Conservation (phyloP, 768 basidiomycete genomes). For the Tylopilus sp. region DNA sequence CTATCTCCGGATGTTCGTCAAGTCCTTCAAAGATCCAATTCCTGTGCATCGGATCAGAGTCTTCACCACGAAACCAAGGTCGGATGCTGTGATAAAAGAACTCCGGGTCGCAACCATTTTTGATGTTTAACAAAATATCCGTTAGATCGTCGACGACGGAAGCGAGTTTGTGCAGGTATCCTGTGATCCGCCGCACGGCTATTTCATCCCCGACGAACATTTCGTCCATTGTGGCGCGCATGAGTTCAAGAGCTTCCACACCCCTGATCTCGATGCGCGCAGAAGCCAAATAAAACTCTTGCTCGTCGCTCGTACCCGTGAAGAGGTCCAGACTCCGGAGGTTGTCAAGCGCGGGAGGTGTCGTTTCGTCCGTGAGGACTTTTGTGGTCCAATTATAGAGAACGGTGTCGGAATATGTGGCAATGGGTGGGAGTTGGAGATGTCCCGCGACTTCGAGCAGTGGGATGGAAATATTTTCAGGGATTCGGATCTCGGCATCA, state of each 20-base stretch:
- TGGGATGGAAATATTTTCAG: constrained; percentile 68
- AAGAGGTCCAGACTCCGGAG: constrained; percentile 67
- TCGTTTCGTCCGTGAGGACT: constrained; percentile 23
- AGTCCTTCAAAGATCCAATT: constrained; percentile 63
- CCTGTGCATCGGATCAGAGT: constrained; percentile 43
- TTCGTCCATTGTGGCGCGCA: constrained; percentile 86
- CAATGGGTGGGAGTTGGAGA: constrained; percentile 79
- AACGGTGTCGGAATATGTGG: constrained; percentile 90
- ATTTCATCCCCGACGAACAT: constrained; percentile 73
- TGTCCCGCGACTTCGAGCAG: constrained; percentile 65
- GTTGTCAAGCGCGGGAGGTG: constrained; percentile 48
- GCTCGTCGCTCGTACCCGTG: constrained; percentile 76
- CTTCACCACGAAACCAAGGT: constrained; percentile 79
- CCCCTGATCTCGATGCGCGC: constrained; percentile 85
- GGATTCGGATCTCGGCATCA: constrained; percentile 56
- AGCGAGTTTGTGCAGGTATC: constrained; percentile 63
- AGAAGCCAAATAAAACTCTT: constrained; percentile 84
- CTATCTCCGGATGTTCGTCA: constrained; percentile 42
- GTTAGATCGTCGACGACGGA: constrained; percentile 62
- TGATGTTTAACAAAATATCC: constrained; percentile 57
- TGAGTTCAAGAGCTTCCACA: constrained; percentile 78
- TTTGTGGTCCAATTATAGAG: constrained; percentile 75
- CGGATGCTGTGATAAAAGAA: constrained; percentile 70
- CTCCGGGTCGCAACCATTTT: constrained; percentile 67
- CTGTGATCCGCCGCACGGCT: constrained; percentile 57